Evolutionary conservation across 441 rosid genomes (phyloP).

Genomic region (Corymbia citriodora): DNA sequence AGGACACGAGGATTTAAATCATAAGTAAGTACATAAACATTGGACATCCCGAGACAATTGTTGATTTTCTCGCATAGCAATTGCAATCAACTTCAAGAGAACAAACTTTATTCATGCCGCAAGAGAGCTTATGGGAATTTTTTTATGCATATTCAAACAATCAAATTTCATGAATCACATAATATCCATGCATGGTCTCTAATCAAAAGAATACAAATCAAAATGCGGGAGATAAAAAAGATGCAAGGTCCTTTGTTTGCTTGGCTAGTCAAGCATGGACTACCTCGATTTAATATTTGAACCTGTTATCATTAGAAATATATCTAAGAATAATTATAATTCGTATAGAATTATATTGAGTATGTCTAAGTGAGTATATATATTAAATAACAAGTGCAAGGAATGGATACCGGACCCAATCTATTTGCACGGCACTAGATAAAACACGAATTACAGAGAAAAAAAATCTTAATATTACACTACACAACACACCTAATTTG

Average conservation of each 20-base stretch:
- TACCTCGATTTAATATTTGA: too few relatives aligned
- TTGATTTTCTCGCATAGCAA: neutral
- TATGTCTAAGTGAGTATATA: neutral
- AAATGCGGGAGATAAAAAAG: too few relatives aligned
- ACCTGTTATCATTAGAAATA: too few relatives aligned
- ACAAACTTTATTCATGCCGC: neutral
- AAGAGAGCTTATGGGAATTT: neutral
- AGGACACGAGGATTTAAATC: neutral
- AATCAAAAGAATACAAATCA: too few relatives aligned
- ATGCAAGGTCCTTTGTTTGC: too few relatives aligned
- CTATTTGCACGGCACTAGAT: neutral
- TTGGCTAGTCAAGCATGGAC: too few relatives aligned
- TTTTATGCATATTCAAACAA: neutral
- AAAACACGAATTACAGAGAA: neutral
- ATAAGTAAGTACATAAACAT: neutral
- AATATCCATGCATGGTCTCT: neutral
- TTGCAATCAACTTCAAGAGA: neutral
- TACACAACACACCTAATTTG: neutral
- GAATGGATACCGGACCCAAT: neutral
- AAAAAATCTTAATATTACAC: neutral
- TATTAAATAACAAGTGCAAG: neutral
- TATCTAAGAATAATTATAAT: neutral
- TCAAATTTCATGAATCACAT: neutral
- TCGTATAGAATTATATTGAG: neutral
- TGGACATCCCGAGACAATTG: fast-evolving